Evolutionary conservation across 371 early-diverging fungal genomes (phyloP).

Genomic region (Lichtheimia ornata): DNA sequence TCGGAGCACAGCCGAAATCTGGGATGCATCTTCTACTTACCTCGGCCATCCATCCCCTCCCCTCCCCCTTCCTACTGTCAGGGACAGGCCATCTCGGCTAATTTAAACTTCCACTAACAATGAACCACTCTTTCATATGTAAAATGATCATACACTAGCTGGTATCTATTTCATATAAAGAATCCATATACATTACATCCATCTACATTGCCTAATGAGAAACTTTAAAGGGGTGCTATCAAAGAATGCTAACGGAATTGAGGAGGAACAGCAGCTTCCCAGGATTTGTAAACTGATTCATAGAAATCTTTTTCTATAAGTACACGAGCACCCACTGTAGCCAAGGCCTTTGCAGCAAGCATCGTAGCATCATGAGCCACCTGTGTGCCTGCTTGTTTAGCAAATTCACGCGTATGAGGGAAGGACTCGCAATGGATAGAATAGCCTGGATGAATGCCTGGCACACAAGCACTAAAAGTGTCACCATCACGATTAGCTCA

Average conservation of each 20-base stretch:
- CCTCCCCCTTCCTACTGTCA: no score
- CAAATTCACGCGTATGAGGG: conserved; percentile 69
- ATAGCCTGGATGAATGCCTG: conserved; percentile 39
- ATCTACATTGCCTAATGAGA: background rate
- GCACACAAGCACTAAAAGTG: conserved; percentile 40
- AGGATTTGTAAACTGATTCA: background rate
- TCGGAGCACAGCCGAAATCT: background rate
- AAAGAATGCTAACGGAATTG: no score
- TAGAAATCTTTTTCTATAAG: conserved; percentile 3
- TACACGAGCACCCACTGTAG: conserved; percentile 13
- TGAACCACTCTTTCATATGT: no score
- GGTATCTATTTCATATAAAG: no score
- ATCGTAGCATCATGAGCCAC: conserved; percentile 62
- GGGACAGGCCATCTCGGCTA: no score
- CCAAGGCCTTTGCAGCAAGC: conserved; percentile 9
- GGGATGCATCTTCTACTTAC: background rate
- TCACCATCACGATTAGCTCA: conserved; percentile 77
- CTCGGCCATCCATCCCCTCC: no score
- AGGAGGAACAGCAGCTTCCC: background rate
- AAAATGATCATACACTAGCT: no score
- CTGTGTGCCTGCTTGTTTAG: conserved; percentile 54
- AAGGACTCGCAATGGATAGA: conserved; percentile 40
- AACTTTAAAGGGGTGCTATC: background rate
- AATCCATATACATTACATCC: no score
- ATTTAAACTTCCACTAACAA: no score